These are phyloP conservation scores for Pinus tabuliformis DNA, from an alignment of 75 land plant genomes.

Conservation along the genomic window DNA sequence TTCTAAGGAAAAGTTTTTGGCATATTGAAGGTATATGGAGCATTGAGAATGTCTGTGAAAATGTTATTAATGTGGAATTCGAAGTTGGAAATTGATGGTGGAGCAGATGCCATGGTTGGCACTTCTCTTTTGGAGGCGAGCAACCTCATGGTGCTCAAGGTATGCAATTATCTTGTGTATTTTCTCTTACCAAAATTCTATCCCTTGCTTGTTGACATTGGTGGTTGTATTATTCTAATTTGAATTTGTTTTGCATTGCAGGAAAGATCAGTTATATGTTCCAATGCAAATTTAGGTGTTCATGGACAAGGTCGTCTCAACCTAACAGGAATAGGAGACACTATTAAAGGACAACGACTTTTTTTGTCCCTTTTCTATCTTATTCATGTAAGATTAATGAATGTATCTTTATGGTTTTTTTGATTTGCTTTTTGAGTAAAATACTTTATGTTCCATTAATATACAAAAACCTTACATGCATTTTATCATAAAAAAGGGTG, in stretches of 20 bases:
- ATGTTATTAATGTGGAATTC: conserved; percentile 98
- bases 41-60: conserved; percentile 78
- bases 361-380: conserved; percentile 85
- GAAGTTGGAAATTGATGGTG: conserved; percentile 79
- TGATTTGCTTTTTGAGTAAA: too few relatives aligned
- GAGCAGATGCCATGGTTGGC: conserved; percentile 65
- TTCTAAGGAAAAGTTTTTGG: background rate
- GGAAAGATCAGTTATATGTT: conserved; percentile 74
- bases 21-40: conserved; percentile 86
- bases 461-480: too few relatives aligned
- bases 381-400: conserved; percentile 59
- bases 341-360: conserved; percentile 77
- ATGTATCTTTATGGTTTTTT: conserved; percentile 2
- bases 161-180: conserved; percentile 14
- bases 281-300: conserved; percentile 87
- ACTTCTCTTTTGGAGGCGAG: conserved; percentile 86
- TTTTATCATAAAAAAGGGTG: too few relatives aligned
- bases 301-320: conserved; percentile 92
- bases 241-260: conserved; percentile 20
- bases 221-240: background rate
- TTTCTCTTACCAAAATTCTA: background rate
- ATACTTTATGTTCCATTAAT: too few relatives aligned
- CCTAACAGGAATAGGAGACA: conserved; percentile 79
- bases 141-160: conserved; percentile 84
- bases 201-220: background rate